These are phyloP conservation scores for Rutidosis leptorrhynchoides DNA, from an alignment of 129 eudicot species.

Conservation along the genomic window DNA sequence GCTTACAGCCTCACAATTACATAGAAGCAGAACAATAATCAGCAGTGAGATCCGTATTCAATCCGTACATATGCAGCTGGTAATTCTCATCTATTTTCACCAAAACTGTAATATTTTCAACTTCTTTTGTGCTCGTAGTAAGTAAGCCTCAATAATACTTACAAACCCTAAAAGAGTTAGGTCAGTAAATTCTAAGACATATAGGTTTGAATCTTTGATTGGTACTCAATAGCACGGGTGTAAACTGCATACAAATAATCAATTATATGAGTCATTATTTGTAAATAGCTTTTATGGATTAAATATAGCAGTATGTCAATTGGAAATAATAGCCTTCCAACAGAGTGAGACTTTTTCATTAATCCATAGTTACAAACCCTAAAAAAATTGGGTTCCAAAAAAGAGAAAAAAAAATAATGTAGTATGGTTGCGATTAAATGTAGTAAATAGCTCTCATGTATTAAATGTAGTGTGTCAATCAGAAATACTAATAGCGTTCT, in stretches of 20 bases:
- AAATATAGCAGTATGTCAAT: not conserved
- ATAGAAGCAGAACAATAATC: no score
- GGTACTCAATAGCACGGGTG: not conserved
- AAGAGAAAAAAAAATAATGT: not conserved
- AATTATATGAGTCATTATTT: no score
- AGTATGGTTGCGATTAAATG: no score
- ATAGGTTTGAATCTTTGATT: not conserved
- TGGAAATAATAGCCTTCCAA: not conserved
- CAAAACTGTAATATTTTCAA: not conserved
- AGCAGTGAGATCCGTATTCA: not conserved
- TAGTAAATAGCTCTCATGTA: not conserved
- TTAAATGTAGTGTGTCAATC: not conserved
- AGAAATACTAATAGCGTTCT: not conserved
- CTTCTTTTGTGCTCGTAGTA: no score
- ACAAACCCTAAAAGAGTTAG: not conserved
- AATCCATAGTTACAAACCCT: no score
- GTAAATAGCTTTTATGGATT: not conserved
- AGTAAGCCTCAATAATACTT: slow-evolving; percentile 5
- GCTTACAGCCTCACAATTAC: no score
- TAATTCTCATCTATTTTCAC: slow-evolving; percentile 4
- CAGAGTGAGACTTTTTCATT: not conserved
- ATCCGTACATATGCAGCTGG: not conserved
- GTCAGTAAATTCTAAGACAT: not conserved
- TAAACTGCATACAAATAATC: not conserved
- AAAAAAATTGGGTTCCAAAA: not conserved